phyloP scores from a whole-genome alignment of 768 basidiomycete genomes.

The Tricholoma hemisulphureum region DNA sequence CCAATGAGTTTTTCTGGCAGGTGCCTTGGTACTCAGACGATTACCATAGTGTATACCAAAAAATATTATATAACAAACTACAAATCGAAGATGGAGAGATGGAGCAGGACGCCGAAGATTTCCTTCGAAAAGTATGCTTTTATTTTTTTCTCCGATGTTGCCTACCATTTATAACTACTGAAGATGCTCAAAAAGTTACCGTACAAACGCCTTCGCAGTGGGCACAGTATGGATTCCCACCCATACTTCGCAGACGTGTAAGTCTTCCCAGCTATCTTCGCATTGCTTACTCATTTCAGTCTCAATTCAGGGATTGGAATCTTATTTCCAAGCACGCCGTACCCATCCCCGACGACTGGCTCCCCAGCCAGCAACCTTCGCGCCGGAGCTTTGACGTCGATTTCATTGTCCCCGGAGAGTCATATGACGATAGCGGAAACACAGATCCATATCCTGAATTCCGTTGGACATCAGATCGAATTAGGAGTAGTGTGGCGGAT shows the following conservation, averaged over 20 bases:
- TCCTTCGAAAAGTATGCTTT: background rate
- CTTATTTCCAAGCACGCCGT: background rate
- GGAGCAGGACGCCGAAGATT: background rate
- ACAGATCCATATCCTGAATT: background rate
- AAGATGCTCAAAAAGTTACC: background rate
- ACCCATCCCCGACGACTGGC: background rate
- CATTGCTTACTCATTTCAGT: background rate
- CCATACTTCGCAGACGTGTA: background rate
- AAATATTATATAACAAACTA: background rate
- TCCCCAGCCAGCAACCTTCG: background rate
- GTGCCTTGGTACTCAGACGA: background rate
- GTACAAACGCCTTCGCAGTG: background rate
- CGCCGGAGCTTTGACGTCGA: background rate
- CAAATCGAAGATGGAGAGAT: background rate
- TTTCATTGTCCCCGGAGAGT: background rate
- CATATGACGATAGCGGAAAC: background rate
- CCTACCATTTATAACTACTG: background rate
- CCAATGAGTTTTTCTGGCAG: background rate
- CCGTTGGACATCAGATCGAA: background rate
- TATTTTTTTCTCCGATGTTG: background rate
- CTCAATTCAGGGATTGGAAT: background rate
- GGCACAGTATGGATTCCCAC: background rate
- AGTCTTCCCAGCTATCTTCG: background rate
- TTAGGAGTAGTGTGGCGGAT: background rate
- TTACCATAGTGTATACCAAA: background rate